phyloP scores from a whole-genome alignment of 2,329 filamentous ascomycete species.

The Myriosclerotinia duriaeana region DNA sequence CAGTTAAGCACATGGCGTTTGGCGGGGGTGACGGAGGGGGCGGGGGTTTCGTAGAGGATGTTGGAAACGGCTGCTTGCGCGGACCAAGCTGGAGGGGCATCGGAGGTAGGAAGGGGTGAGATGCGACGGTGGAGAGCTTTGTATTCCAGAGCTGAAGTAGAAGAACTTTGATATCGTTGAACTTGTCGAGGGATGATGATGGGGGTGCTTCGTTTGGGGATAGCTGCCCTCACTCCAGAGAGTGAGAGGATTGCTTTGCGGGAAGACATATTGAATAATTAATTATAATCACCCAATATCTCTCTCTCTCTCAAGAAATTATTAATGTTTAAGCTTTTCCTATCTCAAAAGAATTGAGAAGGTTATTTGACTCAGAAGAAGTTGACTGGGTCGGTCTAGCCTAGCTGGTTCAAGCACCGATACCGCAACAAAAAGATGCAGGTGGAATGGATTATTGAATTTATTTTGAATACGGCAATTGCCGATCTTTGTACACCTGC shows the following conservation, averaged over 20 bases:
- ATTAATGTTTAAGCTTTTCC: conserved; percentile 7
- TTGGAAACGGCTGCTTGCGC: conserved; percentile 94
- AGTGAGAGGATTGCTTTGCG: conserved; percentile 38
- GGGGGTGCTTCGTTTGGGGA: conserved; percentile 29
- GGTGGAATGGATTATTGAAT: too few relatives aligned
- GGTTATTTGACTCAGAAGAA: conserved; percentile 20
- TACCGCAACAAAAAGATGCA: conserved; percentile 22
- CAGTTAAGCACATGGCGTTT: conserved; percentile 98
- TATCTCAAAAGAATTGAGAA: conserved; percentile 23
- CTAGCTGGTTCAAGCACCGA: conserved; percentile 16
- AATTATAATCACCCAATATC: conserved; percentile 11
- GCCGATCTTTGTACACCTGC: conserved; percentile 1
- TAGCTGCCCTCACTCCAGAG: conserved; percentile 29
- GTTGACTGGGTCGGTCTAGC: not conserved
- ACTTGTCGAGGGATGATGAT: conserved; percentile 31
- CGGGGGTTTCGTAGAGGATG: conserved; percentile 97
- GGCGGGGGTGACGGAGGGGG: conserved; percentile 76
- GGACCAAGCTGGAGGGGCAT: conserved; percentile 76
- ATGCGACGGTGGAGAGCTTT: conserved; percentile 93
- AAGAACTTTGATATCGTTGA: conserved; percentile 51
- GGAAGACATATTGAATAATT: conserved; percentile 36
- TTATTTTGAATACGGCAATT: not conserved
- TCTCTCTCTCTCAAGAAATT: not conserved
- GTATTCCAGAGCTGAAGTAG: conserved; percentile 93
- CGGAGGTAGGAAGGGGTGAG: conserved; percentile 76